A percentile compares a stretch with the other conserved stretches of the same genome.
Conservation (phyloP, 768 basidiomycete species). For the Hysterangium stoloniferum region DNA sequence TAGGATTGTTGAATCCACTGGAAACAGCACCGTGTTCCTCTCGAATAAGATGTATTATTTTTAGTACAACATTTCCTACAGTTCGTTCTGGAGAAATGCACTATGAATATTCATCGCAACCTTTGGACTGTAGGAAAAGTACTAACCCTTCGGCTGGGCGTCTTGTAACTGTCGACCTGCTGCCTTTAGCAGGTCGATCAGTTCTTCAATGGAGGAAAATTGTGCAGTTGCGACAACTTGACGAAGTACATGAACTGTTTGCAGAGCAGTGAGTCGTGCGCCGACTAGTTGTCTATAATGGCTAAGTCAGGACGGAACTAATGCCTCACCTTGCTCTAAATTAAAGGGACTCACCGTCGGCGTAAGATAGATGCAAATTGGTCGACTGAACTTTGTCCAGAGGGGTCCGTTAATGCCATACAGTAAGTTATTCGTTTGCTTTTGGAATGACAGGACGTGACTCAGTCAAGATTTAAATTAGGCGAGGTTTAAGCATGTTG, state of each 20-base stretch:
- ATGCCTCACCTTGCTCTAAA: neutral
- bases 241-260: conserved; percentile 81
- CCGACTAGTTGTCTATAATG: conserved; percentile 77
- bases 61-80: conserved; percentile 90
- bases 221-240: conserved; percentile 84
- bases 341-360: conserved; percentile 8
- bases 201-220: conserved; percentile 81
- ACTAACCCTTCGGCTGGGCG: conserved; percentile 88
- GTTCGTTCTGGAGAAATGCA: conserved; percentile 73
- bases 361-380: conserved; percentile 9
- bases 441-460: neutral
- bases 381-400: neutral
- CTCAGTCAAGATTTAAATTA: neutral
- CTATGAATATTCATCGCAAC: conserved; percentile 4
- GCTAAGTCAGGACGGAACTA: conserved; percentile 9
- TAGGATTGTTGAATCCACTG: conserved; percentile 26
- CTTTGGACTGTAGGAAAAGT: neutral
- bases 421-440: too few relatives aligned
- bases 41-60: conserved; percentile 86
- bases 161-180: conserved; percentile 79
- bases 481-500: neutral
- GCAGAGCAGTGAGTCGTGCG: conserved; percentile 80
- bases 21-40: conserved; percentile 81
- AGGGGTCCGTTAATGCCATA: too few relatives aligned
- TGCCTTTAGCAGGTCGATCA: conserved; percentile 68